Conservation (phyloP, 805 yeast species). For the Babjeviella inositovora region DNA sequence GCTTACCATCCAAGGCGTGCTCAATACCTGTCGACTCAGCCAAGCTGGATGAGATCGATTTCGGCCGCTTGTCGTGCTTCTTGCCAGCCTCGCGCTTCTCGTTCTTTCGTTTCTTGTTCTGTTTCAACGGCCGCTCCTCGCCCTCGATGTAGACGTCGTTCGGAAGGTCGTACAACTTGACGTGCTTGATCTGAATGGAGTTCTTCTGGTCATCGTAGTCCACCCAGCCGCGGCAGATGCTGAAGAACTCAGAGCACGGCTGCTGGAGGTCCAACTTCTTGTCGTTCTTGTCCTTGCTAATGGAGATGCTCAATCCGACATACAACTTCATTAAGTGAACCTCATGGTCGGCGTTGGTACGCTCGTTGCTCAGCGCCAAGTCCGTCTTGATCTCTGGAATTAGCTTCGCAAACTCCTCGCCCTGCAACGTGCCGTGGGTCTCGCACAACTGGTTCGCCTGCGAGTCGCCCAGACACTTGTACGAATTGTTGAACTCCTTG, state of each 20-base stretch:
- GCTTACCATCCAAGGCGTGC: too few species aligned
- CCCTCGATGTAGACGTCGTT: slow-evolving; percentile 68
- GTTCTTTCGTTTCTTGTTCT: slow-evolving; percentile 33
- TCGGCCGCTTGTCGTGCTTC: slow-evolving; percentile 8
- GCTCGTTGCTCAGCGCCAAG: slow-evolving; percentile 3
- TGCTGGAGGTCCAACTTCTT: slow-evolving; percentile 69
- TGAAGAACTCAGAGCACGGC: slow-evolving; percentile 83
- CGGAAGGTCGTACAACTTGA: slow-evolving; percentile 69
- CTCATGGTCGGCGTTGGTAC: slow-evolving; percentile 5
- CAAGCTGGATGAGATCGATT: too few species aligned
- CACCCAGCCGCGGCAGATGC: slow-evolving; percentile 60
- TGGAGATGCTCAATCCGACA: slow-evolving; percentile 55
- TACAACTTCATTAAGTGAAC: slow-evolving; percentile 61
- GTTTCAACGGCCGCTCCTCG: slow-evolving; percentile 60
- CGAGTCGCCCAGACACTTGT: slow-evolving; percentile 24
- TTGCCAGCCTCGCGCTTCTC: slow-evolving; percentile 13
- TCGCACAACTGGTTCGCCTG: slow-evolving; percentile 39
- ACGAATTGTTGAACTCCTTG: slow-evolving; percentile 51
- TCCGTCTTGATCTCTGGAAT: slow-evolving; percentile 8
- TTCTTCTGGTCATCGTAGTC: slow-evolving; percentile 45
- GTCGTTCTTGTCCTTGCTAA: slow-evolving; percentile 26
- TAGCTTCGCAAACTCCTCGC: slow-evolving; percentile 24
- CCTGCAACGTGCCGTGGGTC: slow-evolving; percentile 44
- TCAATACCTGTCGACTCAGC: too few species aligned
- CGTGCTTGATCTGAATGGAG: slow-evolving; percentile 53